Evolutionary conservation across 1,139 yeast species (phyloP), one percentile per base, ranked within the genome.

Genomic region (Arxiozyma heterogenica): DNA sequence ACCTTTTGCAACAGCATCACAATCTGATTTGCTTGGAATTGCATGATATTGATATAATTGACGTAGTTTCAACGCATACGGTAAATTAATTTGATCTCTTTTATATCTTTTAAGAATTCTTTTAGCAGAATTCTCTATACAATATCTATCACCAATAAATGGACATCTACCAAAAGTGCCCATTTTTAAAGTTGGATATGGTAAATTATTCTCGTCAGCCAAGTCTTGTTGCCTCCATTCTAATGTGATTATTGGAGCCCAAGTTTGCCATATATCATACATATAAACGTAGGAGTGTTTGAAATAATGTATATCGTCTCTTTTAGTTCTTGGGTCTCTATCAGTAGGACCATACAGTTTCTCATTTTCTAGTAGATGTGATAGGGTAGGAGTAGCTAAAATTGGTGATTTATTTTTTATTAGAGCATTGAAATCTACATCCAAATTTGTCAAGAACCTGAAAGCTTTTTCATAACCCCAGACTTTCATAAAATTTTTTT

Each of bases 381-480:
- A 82, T 55, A 93, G 75, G 55, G 67, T 64, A 39, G 68, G 63
- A 52, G 67, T 58, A 39, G 63, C 64, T 17, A 54, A 30, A 20
- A 55, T 50, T 30, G 51, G 47, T 39, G 53, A 47, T 57, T 58
- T 53, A 48, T 43, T 54, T 47, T 56, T 59, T 55, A 54, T 63
- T 56, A 56, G 59, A 59, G 54, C 61, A 53, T 57, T 69, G 51
- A 55, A 61, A 59, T 63, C 82, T 82, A 47, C 93, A 51, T 68
- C 86, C 61, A 91, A 73, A 64, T 89, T 82, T 57, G 79, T 79
- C 66, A 91, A 74, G 65, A 93, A 90, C 51, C 97, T 75, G 63
- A 83, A 79, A 9, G 91, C 89, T 68, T 91, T 91, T 55, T 88
- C 95, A 63, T 81, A 84, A 50, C 85, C 82, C 97, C 98, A 91